Percentiles rank a stretch among this genome's conserved stretches.
These are phyloP conservation scores for Dictyostelium discoideum DNA, from an alignment of 78 protist species.

Conservation along the genomic window DNA sequence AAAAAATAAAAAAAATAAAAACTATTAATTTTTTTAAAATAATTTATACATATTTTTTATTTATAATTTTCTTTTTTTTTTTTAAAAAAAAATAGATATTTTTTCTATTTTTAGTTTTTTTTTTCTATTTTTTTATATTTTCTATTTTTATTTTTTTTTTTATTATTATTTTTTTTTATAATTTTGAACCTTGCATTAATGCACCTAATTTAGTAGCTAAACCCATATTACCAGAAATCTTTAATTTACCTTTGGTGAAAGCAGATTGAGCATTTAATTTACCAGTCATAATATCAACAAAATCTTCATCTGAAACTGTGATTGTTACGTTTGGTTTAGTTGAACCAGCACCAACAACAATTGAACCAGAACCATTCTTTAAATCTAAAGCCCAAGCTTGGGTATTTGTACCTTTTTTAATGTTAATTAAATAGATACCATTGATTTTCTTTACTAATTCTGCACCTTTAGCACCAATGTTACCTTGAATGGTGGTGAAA, in stretches of 20 bases:
- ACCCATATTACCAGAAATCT: constrained; percentile 76
- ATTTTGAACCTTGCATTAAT: background rate
- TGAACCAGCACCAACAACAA: constrained; percentile 34
- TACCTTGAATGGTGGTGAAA: constrained; percentile 40
- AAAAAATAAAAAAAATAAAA: too few species aligned
- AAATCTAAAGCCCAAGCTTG: constrained; percentile 73
- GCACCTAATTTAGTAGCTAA: constrained; percentile 72
- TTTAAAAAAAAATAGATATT: too few species aligned
- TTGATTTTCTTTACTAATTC: constrained; percentile 80
- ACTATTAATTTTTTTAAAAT: too few species aligned
- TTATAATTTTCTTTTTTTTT: too few species aligned
- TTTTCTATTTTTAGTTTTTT: too few species aligned
- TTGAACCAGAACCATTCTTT: constrained; percentile 74
- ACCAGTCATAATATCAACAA: constrained; percentile 74
- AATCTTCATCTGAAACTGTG: constrained; percentile 71
- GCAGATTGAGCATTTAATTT: constrained; percentile 80
- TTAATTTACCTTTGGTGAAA: constrained; percentile 78
- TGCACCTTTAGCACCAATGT: constrained; percentile 39
- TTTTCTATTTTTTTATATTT: too few species aligned
- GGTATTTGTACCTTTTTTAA: constrained; percentile 39
- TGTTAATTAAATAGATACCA: constrained; percentile 62
- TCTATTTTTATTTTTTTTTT: too few species aligned
- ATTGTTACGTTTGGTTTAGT: constrained; percentile 51
- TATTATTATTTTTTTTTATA: background rate
- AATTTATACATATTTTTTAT: too few species aligned